These are phyloP conservation scores for Vinca major DNA, from an alignment of 305 asterid genomes.

Conservation along the genomic window DNA sequence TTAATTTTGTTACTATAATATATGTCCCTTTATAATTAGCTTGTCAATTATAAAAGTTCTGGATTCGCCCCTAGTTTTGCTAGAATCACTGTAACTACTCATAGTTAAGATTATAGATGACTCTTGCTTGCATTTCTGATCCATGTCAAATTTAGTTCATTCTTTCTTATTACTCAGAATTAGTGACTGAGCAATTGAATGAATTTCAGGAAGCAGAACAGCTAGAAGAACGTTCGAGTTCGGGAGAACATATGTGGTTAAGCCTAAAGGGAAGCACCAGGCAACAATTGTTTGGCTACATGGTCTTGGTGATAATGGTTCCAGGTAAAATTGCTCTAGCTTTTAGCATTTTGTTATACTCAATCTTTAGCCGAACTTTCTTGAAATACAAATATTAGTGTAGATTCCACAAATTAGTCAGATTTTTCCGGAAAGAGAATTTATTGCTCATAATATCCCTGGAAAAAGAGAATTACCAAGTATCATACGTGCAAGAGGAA, in stretches of 20 bases:
- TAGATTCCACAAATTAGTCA: background rate
- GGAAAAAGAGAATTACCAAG: too few species aligned
- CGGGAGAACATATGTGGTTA: conserved; percentile 95
- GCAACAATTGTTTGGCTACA: conserved; percentile 98
- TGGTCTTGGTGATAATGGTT: conserved; percentile 98
- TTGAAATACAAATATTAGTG: background rate
- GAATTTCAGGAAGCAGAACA: conserved; percentile 63
- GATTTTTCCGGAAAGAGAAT: background rate
- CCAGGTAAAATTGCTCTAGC: conserved; percentile 46
- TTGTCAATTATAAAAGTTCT: too few species aligned
- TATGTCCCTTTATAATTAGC: too few species aligned
- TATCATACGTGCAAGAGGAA: background rate
- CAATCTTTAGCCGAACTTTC: conserved; percentile 5
- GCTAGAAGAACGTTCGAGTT: conserved; percentile 58
- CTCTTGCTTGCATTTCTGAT: background rate
- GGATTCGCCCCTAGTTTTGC: background rate
- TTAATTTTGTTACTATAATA: too few species aligned
- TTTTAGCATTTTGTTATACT: conserved; percentile 10
- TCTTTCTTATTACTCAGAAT: background rate
- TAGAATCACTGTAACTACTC: background rate
- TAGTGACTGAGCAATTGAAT: conserved; percentile 4
- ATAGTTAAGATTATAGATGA: background rate
- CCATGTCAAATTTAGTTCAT: background rate
- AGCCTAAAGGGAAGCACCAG: conserved; percentile 96
- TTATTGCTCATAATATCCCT: background rate